Conservation (phyloP, 2,329 filamentous ascomycete species). For the Ascochyta pisi region DNA sequence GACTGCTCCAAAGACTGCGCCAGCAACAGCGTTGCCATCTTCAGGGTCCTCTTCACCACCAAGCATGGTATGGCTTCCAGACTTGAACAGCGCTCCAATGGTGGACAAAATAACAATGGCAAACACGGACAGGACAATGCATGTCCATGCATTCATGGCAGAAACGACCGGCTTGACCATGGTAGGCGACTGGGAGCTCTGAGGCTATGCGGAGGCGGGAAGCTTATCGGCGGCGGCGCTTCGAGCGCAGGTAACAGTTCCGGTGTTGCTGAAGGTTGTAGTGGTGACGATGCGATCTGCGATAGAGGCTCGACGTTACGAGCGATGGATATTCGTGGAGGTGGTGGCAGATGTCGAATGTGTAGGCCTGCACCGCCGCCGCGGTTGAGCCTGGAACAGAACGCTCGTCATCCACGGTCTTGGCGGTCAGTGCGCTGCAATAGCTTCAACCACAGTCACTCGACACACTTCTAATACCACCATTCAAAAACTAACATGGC, state of each 20-base stretch:
- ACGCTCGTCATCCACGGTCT: conserved; percentile 5
- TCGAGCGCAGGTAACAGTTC: conserved; percentile 1
- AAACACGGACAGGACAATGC: conserved; percentile 72
- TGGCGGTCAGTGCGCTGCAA: not conserved
- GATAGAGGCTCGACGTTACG: not conserved
- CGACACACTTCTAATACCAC: not conserved
- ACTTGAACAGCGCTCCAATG: conserved; percentile 76
- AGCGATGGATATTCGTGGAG: conserved; percentile 6
- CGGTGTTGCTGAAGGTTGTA: not conserved
- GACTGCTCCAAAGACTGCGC: conserved; percentile 86
- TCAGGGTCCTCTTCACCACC: conserved; percentile 74
- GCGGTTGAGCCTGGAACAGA: conserved; percentile 2
- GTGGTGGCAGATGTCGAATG: conserved; percentile 5
- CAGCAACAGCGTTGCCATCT: conserved; percentile 78
- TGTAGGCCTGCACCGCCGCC: conserved; percentile 13
- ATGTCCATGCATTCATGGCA: conserved; percentile 92
- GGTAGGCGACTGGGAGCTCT: conserved; percentile 30
- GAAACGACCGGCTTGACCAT: conserved; percentile 99
- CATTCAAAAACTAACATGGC: not conserved
- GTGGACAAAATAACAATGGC: conserved; percentile 70
- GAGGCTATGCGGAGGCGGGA: conserved; percentile 17
- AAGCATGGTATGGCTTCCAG: conserved; percentile 79
- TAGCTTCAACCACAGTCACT: not conserved
- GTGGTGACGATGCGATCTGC: not conserved
- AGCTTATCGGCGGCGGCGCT: conserved; percentile 21